These are phyloP conservation scores for Populus hybrid DNA, from an alignment of 441 rosid genomes.

Conservation along the genomic window DNA sequence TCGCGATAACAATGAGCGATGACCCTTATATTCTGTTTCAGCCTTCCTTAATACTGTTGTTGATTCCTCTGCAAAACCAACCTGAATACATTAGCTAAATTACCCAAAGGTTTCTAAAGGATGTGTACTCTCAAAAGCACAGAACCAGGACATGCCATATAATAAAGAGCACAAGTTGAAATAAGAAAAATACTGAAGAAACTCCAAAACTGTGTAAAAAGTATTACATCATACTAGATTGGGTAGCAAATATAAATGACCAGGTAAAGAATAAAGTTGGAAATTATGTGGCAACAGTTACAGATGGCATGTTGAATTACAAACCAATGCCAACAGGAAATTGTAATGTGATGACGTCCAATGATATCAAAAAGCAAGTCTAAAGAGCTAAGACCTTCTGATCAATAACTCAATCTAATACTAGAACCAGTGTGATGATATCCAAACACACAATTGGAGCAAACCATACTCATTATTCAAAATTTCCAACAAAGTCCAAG, in stretches of 20 bases:
- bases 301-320: neutral
- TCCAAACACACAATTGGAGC: neutral
- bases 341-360: neutral
- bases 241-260: neutral
- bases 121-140: neutral
- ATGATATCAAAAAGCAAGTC: neutral
- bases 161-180: neutral
- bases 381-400: neutral
- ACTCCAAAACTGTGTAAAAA: neutral
- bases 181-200: neutral
- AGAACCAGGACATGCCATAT: neutral
- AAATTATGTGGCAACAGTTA: neutral
- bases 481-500: neutral
- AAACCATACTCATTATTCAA: neutral
- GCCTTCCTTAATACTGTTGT: slow-evolving; percentile 77
- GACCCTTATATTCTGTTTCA: slow-evolving; percentile 95
- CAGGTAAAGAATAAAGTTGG: neutral
- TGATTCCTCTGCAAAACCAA: slow-evolving; percentile 65
- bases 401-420: neutral
- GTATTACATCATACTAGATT: neutral
- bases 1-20: slow-evolving; percentile 70
- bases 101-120: slow-evolving; percentile 6
- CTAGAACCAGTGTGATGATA: neutral
- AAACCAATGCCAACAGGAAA: neutral
- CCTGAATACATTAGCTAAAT: slow-evolving; percentile 1